These are phyloP conservation scores for Papilionanthe hybrid DNA, from an alignment of 116 monocot genomes.

Conservation along the genomic window DNA sequence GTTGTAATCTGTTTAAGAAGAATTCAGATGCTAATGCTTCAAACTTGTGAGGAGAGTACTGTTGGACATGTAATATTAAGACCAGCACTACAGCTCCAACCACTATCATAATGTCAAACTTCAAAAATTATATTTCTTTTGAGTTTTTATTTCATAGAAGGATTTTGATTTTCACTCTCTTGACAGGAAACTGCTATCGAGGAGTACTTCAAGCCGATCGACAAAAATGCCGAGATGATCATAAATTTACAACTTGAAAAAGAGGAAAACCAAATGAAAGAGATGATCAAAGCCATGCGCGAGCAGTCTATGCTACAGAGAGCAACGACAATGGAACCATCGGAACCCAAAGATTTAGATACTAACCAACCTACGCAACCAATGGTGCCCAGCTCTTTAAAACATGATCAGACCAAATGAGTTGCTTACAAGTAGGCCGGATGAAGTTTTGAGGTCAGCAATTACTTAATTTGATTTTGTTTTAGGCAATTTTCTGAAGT, in stretches of 20 bases:
- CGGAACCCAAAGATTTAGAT: constrained; percentile 3
- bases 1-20: too few species aligned
- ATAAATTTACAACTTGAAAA: constrained; percentile 80
- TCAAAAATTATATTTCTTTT: too few species aligned
- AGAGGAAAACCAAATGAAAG: constrained; percentile 76
- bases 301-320: constrained; percentile 35
- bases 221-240: constrained; percentile 60
- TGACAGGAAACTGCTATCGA: constrained; percentile 78
- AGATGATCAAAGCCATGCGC: constrained; percentile 56
- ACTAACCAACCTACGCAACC: constrained; percentile 1
- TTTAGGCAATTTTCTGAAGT: too few species aligned
- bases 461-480: not conserved
- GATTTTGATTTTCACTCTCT: not conserved
- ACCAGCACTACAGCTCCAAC: too few species aligned
- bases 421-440: not conserved
- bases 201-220: constrained; percentile 85
- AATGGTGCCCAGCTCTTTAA: not conserved
- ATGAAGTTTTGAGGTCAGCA: not conserved
- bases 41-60: too few species aligned
- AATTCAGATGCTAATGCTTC: too few species aligned
- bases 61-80: too few species aligned
- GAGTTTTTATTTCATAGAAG: not conserved
- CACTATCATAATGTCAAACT: too few species aligned
- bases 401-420: constrained; percentile 21
- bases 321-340: constrained; percentile 19